These are phyloP conservation scores for Trichoderma asperellum DNA, from an alignment of 2,329 filamentous ascomycete genomes.

Conservation along the genomic window DNA sequence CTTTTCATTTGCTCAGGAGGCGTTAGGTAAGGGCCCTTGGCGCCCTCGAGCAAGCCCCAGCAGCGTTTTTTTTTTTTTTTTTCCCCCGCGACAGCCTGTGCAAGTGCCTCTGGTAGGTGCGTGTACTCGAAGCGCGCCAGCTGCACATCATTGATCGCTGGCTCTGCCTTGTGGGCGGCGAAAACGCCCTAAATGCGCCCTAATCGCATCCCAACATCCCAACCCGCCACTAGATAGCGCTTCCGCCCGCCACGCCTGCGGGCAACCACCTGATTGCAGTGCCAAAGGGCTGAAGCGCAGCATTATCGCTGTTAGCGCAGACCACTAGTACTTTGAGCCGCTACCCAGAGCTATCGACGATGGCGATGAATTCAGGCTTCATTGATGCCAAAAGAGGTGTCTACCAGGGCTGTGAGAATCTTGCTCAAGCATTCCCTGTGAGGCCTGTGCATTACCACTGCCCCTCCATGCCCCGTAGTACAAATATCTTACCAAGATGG, in stretches of 20 bases:
- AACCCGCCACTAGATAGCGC: slow-evolving; percentile 9
- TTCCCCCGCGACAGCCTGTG: not conserved
- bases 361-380: not conserved
- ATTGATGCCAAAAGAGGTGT: not conserved
- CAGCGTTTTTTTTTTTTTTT: slow-evolving; percentile 7
- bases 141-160: slow-evolving; percentile 13
- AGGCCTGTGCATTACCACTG: not conserved
- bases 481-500: not conserved
- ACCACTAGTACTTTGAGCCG: not conserved
- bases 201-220: not conserved
- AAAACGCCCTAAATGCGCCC: not conserved
- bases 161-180: not conserved
- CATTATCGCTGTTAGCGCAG: not conserved
- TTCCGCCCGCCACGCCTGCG: slow-evolving; percentile 1
- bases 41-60: not conserved
- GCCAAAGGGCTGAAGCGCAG: not conserved
- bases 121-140: not conserved
- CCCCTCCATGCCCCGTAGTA: not conserved
- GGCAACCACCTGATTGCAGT: slow-evolving; percentile 10
- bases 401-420: not conserved
- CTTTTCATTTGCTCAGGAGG: slow-evolving; percentile 23
- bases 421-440: not conserved
- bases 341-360: not conserved
- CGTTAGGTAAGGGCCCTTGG: slow-evolving; percentile 21
- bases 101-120: not conserved